Conservation (phyloP, 208 protist genomes). For the Trypanosoma cruzi region DNA sequence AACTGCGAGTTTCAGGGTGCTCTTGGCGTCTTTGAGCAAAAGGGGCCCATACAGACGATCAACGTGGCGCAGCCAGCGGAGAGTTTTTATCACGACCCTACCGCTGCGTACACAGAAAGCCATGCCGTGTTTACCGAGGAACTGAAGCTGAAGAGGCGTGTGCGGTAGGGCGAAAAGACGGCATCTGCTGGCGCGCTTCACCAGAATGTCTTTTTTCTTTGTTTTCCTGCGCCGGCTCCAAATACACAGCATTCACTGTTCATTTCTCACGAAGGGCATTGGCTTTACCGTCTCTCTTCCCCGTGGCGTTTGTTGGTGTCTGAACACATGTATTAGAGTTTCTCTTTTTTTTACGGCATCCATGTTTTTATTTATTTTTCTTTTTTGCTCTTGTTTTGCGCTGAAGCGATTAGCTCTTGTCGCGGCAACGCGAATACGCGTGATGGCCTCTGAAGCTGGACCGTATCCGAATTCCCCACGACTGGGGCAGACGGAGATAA, state of each 20-base stretch:
- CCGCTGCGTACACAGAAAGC: constrained; percentile 79
- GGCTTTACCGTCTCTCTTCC: too few species aligned
- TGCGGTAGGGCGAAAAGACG: not conserved
- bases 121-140: constrained; percentile 88
- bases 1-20: not conserved
- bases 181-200: constrained; percentile 1
- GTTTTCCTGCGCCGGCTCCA: constrained; percentile 3
- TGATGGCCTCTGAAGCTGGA: constrained; percentile 25
- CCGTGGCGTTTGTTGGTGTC: not conserved
- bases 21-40: constrained; percentile 54
- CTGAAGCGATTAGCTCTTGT: not conserved
- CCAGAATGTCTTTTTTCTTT: constrained; percentile 15
- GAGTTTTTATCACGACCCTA: constrained; percentile 81
- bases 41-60: constrained; percentile 44
- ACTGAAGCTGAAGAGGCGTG: constrained; percentile 51
- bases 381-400: not conserved
- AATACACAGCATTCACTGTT: not conserved
- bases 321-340: not conserved
- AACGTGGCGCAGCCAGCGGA: constrained; percentile 63
- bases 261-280: not conserved
- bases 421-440: not conserved
- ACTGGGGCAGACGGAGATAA: constrained; percentile 50
- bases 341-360: not conserved
- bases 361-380: not conserved
- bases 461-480: constrained; percentile 21